A percentile compares a stretch with the other conserved stretches of the same genome.
Evolutionary conservation across 2,329 filamentous ascomycete species (phyloP).

Genomic region (Chrysosporium keratinophilum): DNA sequence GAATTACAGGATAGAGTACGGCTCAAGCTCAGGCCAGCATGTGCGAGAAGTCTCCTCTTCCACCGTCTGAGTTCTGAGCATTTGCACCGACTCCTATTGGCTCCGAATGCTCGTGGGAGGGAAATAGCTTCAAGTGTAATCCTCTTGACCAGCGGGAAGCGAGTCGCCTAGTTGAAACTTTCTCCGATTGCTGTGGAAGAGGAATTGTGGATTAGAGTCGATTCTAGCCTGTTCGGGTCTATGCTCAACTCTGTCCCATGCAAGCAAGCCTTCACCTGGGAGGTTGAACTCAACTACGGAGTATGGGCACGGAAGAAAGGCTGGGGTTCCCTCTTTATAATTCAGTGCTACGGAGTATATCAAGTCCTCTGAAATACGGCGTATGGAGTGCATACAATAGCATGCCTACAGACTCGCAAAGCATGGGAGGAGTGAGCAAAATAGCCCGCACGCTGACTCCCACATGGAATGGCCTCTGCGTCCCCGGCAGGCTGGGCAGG

Average conservation of each 20-base stretch:
- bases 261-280: neutral
- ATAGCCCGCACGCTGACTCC: no score
- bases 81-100: neutral
- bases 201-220: slow-evolving; percentile 1
- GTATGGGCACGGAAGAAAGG: no score
- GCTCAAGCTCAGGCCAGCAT: neutral
- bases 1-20: neutral
- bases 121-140: neutral
- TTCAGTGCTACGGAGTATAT: no score
- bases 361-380: no score
- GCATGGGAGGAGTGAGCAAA: no score
- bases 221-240: slow-evolving; percentile 8
- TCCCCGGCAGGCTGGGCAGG: neutral
- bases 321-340: no score
- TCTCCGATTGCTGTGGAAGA: neutral
- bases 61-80: neutral
- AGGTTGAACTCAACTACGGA: neutral
- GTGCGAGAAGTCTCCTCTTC: neutral
- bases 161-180: slow-evolving; percentile 5
- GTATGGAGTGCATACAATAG: no score
- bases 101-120: neutral
- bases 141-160: slow-evolving; percentile 4
- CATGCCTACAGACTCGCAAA: no score
- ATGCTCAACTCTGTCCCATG: neutral
- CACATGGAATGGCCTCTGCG: neutral